Conservation (phyloP, 257 asterid genomes). For the Mitragyna speciosa region DNA sequence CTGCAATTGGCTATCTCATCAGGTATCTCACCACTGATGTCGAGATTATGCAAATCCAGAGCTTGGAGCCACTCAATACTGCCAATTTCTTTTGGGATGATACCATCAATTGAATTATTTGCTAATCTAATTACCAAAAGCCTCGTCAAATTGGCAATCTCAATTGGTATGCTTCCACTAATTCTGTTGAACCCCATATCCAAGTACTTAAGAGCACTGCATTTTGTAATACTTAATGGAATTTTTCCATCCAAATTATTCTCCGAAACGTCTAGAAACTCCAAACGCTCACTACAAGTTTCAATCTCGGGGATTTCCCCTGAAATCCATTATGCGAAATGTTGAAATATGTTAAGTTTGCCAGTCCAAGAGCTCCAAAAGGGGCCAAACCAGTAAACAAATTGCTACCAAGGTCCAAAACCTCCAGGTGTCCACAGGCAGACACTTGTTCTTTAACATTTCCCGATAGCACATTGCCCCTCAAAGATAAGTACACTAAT, state of each 20-base stretch:
- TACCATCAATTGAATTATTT: slow-evolving; percentile 62
- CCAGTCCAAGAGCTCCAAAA: slow-evolving; percentile 47
- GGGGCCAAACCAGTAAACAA: slow-evolving; percentile 63
- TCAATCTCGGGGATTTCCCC: slow-evolving; percentile 46
- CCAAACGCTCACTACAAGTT: slow-evolving; percentile 48
- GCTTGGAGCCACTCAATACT: slow-evolving; percentile 79
- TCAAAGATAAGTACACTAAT: slow-evolving; percentile 65
- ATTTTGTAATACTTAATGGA: slow-evolving; percentile 56
- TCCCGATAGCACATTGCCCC: slow-evolving; percentile 74
- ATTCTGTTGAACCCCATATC: slow-evolving; percentile 76
- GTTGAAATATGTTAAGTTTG: slow-evolving; percentile 61
- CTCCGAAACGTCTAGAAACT: slow-evolving; percentile 69
- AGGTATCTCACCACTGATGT: slow-evolving; percentile 69
- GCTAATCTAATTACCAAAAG: slow-evolving; percentile 66
- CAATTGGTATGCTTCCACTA: slow-evolving; percentile 67
- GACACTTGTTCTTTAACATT: slow-evolving; percentile 54
- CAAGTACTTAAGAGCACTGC: slow-evolving; percentile 67
- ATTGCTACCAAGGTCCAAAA: slow-evolving; percentile 89
- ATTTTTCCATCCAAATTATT: slow-evolving; percentile 58
- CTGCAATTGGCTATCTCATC: slow-evolving; percentile 63
- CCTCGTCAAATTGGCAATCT: slow-evolving; percentile 49
- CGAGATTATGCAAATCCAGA: slow-evolving; percentile 69
- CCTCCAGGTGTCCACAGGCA: slow-evolving; percentile 57
- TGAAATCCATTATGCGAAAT: slow-evolving; percentile 59
- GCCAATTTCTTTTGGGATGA: slow-evolving; percentile 64